Evolutionary conservation across 2,329 filamentous ascomycete species (phyloP), one percentile per base, ranked within the genome.

Genomic region (Phyllosticta citrichinensis): DNA sequence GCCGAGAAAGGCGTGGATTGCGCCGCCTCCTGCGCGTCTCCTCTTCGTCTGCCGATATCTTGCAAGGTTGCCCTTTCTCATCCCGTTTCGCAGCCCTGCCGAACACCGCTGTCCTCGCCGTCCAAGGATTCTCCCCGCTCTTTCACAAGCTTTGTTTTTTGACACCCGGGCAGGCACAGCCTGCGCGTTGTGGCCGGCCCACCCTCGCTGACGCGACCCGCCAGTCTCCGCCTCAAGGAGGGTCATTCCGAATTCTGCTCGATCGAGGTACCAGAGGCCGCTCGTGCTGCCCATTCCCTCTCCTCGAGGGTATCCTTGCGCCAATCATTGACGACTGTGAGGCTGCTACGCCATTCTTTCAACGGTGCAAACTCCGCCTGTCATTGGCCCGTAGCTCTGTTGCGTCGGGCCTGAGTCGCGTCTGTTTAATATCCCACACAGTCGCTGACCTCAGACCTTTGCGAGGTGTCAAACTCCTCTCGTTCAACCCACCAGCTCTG

Each of bases 271-370:
- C 58, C 62, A 56, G 55, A 40, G 27, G 35, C 61, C 55, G 33
- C 66, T 62, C 67, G 67, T 33, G 51, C 70, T 67, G 70, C 69
- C 72, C 69, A 69, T 71, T 66, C 66, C 67, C 69, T 63, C 68
- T 56, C 52, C 64, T 66, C 71, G 71, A 73, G 71, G 70, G 68
- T 71, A 73, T 68, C 72, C 72, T 71, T 68, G 68, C 70, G 62
- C 58, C 61, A 55, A 56, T 60, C 60, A 64, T 66, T 65, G 69
- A 64, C 65, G 69, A 61, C 69, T 66, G 69, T 70, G 70, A 72
- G 68, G 67, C 69, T 69, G 68, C 66, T 69, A 69, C 68, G 67
- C 70, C 69, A 67, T 65, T 67, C 70, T 65, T 66, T 65, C 66
- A 68, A 69, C 66, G 60, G 54, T 63, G 66, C 50, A 47, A 19